These are phyloP conservation scores for Vanilla planifolia DNA, from an alignment of 106 monocot genomes.

Conservation along the genomic window DNA sequence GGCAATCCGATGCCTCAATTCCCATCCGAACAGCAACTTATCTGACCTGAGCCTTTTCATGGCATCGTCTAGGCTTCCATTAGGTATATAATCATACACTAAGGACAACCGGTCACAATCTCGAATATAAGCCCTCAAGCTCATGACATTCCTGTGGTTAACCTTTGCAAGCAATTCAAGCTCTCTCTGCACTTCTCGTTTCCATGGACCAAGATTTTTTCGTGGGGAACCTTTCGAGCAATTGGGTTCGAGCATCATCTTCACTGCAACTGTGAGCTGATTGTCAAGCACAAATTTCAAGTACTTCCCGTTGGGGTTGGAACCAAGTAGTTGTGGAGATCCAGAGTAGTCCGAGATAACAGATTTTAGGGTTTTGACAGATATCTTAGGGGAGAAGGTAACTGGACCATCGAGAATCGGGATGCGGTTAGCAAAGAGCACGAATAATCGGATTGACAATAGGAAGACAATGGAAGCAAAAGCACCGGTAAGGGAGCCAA, in stretches of 20 bases:
- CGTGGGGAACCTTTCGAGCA: slow-evolving; percentile 11
- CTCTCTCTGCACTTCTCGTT: slow-evolving; percentile 51
- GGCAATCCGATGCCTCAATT: slow-evolving; percentile 62
- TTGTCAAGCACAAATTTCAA: slow-evolving; percentile 38
- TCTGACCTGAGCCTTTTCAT: slow-evolving; percentile 57
- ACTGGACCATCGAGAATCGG: slow-evolving; percentile 81
- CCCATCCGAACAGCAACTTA: slow-evolving; percentile 60
- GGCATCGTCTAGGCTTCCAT: slow-evolving; percentile 69
- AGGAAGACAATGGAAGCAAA: slow-evolving; percentile 46
- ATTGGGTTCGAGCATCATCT: slow-evolving; percentile 37
- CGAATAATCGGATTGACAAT: slow-evolving; percentile 44
- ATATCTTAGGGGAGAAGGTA: slow-evolving; percentile 61
- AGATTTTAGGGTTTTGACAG: slow-evolving; percentile 50
- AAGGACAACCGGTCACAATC: slow-evolving; percentile 39
- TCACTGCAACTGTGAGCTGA: slow-evolving; percentile 52
- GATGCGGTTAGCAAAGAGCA: slow-evolving; percentile 52
- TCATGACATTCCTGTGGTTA: slow-evolving; percentile 64
- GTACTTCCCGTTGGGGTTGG: slow-evolving; percentile 43
- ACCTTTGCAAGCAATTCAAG: slow-evolving; percentile 61
- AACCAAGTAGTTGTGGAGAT: slow-evolving; percentile 26
- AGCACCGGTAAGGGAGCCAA: slow-evolving; percentile 72
- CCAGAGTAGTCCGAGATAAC: slow-evolving; percentile 20
- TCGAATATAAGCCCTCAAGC: slow-evolving; percentile 56
- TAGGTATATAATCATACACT: slow-evolving; percentile 58
- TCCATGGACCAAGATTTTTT: slow-evolving; percentile 22